Evolutionary conservation across 257 asterid genomes (phyloP), one percentile per base, ranked within the genome.

Genomic region (Paulownia fortunei): DNA sequence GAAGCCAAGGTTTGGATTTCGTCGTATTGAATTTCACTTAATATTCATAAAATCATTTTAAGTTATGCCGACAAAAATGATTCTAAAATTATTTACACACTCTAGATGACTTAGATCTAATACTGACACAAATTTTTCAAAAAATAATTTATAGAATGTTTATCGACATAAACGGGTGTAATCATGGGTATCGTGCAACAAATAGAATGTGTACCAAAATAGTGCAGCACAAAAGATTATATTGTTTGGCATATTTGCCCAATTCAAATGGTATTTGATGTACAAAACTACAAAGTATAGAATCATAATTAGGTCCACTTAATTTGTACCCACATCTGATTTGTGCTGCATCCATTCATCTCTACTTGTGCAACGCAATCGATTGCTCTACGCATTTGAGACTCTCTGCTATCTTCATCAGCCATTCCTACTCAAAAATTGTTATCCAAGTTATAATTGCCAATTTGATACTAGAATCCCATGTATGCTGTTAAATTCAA

Each of bases 341-440:
- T n/a, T 37, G 51, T 66, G 72, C 26, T 23, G 55, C 56, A 67
- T 67, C 73, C 58, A 70, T 52, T 70, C 49, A 70, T 32, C 64
- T 52, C 64, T 52, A 70, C 49, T 70, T 70, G 76, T 34, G 49
- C 62, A 32, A 9, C n/a, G 47, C 61, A 70, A 70, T 70, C 49
- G 76, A 70, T 51, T 70, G 65, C 76, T 18, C 41, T 49, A 52
- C 63, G 51, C 49, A 70, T 70, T 24, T 70, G 32, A 32, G 19
- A 32, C 46, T 30, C 4, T 36, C 37, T 49, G 61, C 61, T 26
- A 27, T 49, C 32, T 70, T 49, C 75, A 69, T 69, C 74, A 69
- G 24, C 74, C 59, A 69, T 18, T 15, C 52, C 72, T 65, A 8
- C 51, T 37, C 51, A 44, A 69, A 30, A 8, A 47, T 30, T 18